Evolutionary conservation across 768 basidiomycete genomes (phyloP).

Genomic region (Leucosporidium scottii): DNA sequence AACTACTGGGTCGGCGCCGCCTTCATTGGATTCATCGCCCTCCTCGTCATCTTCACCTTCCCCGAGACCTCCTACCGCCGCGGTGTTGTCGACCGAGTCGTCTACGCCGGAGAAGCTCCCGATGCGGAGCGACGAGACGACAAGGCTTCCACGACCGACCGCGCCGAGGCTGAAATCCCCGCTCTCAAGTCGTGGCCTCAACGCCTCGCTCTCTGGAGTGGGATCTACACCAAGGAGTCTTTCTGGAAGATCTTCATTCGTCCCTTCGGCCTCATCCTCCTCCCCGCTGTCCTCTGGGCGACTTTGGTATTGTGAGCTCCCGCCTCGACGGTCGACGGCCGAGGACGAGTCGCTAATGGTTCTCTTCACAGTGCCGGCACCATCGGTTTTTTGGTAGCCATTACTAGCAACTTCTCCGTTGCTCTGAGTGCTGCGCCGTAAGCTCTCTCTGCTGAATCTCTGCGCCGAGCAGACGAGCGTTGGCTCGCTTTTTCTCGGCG

Average conservation of each 20-base stretch:
- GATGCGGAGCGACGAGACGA: too few species aligned
- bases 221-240: not conserved
- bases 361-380: not conserved
- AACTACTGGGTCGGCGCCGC: not conserved
- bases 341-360: too few species aligned
- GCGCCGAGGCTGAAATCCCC: not conserved
- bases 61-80: not conserved
- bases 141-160: too few species aligned
- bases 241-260: not conserved
- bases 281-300: not conserved
- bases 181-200: not conserved
- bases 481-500: too few species aligned
- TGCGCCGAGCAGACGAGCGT: too few species aligned
- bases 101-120: too few species aligned
- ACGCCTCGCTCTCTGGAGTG: not conserved
- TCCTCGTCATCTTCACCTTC: slow-evolving; percentile 3
- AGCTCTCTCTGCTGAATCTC: too few species aligned
- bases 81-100: too few species aligned
- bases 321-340: not conserved
- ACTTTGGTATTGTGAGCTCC: not conserved
- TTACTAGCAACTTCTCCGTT: not conserved
- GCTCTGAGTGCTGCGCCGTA: too few species aligned
- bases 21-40: not conserved
- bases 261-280: not conserved
- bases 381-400: not conserved